Evolutionary conservation across 2,329 filamentous ascomycete genomes (phyloP).

Genomic region (Diaporthe ilicicola): DNA sequence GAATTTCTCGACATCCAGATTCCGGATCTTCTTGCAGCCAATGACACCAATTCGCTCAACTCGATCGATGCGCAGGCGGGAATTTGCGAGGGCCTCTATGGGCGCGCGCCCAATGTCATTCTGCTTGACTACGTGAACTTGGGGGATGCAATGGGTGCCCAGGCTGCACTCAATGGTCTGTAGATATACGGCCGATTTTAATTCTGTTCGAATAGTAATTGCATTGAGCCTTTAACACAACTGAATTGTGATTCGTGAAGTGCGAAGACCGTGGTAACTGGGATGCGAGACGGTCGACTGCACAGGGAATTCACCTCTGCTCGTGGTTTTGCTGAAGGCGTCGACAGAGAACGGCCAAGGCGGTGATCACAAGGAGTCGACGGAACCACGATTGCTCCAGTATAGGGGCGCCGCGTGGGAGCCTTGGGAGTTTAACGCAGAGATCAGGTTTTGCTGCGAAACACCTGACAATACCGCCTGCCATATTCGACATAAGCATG

Average conservation of each 20-base stretch:
- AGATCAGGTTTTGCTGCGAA: neutral
- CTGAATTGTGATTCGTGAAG: neutral
- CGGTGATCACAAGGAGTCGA: neutral
- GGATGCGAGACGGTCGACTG: neutral
- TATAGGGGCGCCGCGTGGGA: neutral
- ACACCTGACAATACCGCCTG: neutral
- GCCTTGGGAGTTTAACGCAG: neutral
- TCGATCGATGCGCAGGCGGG: conserved; percentile 52
- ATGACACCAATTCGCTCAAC: conserved; percentile 57
- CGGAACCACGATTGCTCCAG: neutral
- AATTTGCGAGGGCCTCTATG: conserved; percentile 43
- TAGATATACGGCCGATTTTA: neutral
- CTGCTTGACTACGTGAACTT: conserved; percentile 32
- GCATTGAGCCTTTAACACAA: conserved; percentile 11
- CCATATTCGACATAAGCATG: neutral
- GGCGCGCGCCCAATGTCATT: conserved; percentile 46
- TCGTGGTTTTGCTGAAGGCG: neutral
- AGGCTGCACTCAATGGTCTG: conserved; percentile 25
- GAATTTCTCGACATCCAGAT: conserved; percentile 43
- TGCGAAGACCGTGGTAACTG: neutral
- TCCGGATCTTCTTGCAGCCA: conserved; percentile 42
- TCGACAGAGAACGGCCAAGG: neutral
- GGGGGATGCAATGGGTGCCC: conserved; percentile 28
- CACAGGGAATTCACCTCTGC: neutral
- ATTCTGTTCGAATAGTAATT: neutral